Evolutionary conservation across 139 green algal species (phyloP), one percentile per base, ranked within the genome.

Genomic region (Astrephomene gubernaculifera): DNA sequence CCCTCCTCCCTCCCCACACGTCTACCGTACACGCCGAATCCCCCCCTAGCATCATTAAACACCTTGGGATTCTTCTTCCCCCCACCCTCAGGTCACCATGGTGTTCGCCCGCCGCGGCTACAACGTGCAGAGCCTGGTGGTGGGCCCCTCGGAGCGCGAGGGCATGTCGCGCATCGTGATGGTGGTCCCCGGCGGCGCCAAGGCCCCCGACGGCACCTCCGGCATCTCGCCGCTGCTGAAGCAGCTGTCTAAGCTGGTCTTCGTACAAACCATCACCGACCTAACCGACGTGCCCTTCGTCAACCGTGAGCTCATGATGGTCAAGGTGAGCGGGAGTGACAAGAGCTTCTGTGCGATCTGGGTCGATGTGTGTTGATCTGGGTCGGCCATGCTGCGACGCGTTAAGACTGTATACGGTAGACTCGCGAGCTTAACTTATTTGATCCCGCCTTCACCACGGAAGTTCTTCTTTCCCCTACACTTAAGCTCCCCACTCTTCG

Each of bases 21-120:
- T 29, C 39, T 22, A 14, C 68, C 39, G 39, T 57, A 10, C 21
- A 39, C 39, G 25, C 41, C 41, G 39, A 2, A 24, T 10, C 41
- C 41, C 69, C 10, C 27, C 5, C 41, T 25, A 35, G 25, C 69
- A n/a, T n/a, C n/a, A n/a, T n/a, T n/a, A n/a, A n/a, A n/a, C n/a
- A n/a, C n/a, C n/a, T n/a, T n/a, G n/a, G n/a, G n/a, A n/a, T 25
- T 12, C 60, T 68, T 68, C 27, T 31, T 68, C 60, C 27, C 22
- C 25, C 4, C 3, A 39, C 69, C 69, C 82, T 39, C 91, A 97
- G 92, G 95, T 99, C 53, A 99, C 97, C 0, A 93, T 93, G 44
- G 95, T 99, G 45, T 95, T 99, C 87, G 94, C 97, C 4, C 92
- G 97, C 43, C 94, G 97, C n/a, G 97, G 97, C 49, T 99, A 99